phyloP scores from a whole-genome alignment of 2,329 filamentous ascomycete species.

The Ascochyta viciae-villosae region DNA sequence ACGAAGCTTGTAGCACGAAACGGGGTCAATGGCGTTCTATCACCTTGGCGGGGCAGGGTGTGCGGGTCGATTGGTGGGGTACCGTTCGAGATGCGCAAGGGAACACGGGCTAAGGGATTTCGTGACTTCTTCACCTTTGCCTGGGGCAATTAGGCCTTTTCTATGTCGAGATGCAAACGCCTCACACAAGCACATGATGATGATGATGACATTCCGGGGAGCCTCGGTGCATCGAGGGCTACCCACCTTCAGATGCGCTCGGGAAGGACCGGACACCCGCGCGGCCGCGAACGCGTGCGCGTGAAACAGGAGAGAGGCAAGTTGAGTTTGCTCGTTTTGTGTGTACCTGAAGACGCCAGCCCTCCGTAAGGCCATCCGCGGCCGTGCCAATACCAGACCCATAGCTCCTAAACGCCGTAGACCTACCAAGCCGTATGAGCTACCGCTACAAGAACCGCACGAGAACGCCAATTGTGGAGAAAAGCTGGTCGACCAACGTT shows the following conservation, averaged over 20 bases:
- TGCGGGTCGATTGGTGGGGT: slow-evolving; percentile 39
- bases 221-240: slow-evolving; percentile 28
- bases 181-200: slow-evolving; percentile 23
- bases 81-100: slow-evolving; percentile 20
- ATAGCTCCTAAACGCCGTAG: slow-evolving; percentile 33
- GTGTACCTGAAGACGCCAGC: slow-evolving; percentile 38
- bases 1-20: slow-evolving; percentile 41
- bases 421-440: slow-evolving; percentile 17
- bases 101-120: slow-evolving; percentile 16
- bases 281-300: slow-evolving; percentile 15
- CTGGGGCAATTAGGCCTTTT: slow-evolving; percentile 1
- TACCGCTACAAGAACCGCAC: slow-evolving; percentile 17
- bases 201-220: slow-evolving; percentile 24
- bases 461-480: slow-evolving; percentile 17
- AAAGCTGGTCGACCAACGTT: slow-evolving; percentile 4
- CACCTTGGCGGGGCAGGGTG: slow-evolving; percentile 16
- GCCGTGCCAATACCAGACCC: slow-evolving; percentile 38
- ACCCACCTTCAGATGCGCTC: slow-evolving; percentile 17
- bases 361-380: slow-evolving; percentile 41
- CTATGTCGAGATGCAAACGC: not conserved
- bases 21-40: slow-evolving; percentile 21
- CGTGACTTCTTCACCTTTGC: slow-evolving; percentile 3
- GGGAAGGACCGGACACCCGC: slow-evolving; percentile 26
- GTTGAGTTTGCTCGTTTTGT: slow-evolving; percentile 20
- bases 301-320: slow-evolving; percentile 6